Evolutionary conservation across 2,329 filamentous ascomycete genomes (phyloP).

Genomic region (Claviceps capensis): DNA sequence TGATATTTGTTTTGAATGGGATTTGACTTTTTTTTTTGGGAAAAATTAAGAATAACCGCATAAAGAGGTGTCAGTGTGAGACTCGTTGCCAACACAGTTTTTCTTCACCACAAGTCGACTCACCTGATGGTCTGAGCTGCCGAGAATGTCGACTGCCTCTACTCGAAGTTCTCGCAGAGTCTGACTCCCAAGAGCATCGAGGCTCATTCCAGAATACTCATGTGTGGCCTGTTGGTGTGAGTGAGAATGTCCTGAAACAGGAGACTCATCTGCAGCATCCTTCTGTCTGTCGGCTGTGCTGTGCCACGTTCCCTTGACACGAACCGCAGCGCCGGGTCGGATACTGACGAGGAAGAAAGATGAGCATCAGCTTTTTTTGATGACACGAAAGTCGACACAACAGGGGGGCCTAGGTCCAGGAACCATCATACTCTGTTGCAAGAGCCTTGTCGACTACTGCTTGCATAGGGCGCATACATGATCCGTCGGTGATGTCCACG

Average conservation of each 20-base stretch:
- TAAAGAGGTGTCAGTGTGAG: slow-evolving; percentile 8
- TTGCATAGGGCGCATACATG: slow-evolving; percentile 65
- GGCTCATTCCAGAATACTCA: background rate
- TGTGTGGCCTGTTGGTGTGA: slow-evolving; percentile 1
- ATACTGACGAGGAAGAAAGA: slow-evolving; percentile 39
- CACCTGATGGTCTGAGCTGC: slow-evolving; percentile 67
- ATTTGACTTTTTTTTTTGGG: slow-evolving; percentile 54
- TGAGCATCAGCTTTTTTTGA: background rate
- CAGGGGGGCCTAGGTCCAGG: slow-evolving; percentile 10
- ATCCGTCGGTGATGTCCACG: slow-evolving; percentile 77
- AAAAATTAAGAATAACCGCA: slow-evolving; percentile 1
- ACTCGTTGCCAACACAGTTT: background rate
- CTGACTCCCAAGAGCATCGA: background rate
- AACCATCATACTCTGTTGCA: slow-evolving; percentile 50
- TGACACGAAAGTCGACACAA: slow-evolving; percentile 2
- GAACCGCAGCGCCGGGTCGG: slow-evolving; percentile 67
- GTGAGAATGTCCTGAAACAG: slow-evolving; percentile 3
- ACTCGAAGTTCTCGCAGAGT: slow-evolving; percentile 56
- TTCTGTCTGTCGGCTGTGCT: slow-evolving; percentile 9
- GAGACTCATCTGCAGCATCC: background rate
- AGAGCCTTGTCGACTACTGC: slow-evolving; percentile 61
- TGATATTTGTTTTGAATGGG: slow-evolving; percentile 97
- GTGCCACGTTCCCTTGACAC: slow-evolving; percentile 63
- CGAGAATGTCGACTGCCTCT: slow-evolving; percentile 53
- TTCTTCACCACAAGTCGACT: slow-evolving; percentile 18